These are phyloP conservation scores for Hymenoscyphus linearis DNA, from an alignment of 2,329 filamentous ascomycete species.

Conservation along the genomic window DNA sequence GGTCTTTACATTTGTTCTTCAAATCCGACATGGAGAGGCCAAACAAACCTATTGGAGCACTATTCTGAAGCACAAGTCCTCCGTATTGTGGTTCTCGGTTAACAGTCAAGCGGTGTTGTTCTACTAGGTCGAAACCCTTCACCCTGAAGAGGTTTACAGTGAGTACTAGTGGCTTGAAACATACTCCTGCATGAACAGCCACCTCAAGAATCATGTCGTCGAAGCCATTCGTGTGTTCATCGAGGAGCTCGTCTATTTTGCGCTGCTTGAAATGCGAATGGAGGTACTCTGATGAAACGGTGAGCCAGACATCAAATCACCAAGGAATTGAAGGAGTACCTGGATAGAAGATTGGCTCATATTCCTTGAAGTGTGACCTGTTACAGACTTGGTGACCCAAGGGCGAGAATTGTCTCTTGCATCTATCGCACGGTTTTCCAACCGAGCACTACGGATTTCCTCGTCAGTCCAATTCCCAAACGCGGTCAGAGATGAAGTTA, in stretches of 20 bases:
- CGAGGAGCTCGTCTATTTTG: slow-evolving; percentile 24
- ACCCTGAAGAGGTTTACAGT: slow-evolving; percentile 16
- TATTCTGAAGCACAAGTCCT: slow-evolving; percentile 12
- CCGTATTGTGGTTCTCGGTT: slow-evolving; percentile 6
- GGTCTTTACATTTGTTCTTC: slow-evolving; percentile 17
- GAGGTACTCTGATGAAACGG: slow-evolving; percentile 13
- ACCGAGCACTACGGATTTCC: slow-evolving; percentile 17
- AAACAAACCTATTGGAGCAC: slow-evolving; percentile 21
- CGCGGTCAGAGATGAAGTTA: background rate
- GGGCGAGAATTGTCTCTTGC: slow-evolving; percentile 16
- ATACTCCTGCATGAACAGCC: slow-evolving; percentile 17
- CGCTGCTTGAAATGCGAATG: slow-evolving; percentile 23
- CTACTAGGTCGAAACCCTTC: slow-evolving; percentile 15
- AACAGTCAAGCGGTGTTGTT: slow-evolving; percentile 13
- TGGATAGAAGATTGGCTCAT: slow-evolving; percentile 20
- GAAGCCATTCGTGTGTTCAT: slow-evolving; percentile 20
- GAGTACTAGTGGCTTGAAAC: slow-evolving; percentile 20
- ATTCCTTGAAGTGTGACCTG: slow-evolving; percentile 21
- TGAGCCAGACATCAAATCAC: slow-evolving; percentile 3
- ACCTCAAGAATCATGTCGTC: slow-evolving; percentile 13
- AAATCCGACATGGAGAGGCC: slow-evolving; percentile 14
- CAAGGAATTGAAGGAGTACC: slow-evolving; percentile 8
- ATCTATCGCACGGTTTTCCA: slow-evolving; percentile 19
- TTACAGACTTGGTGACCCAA: slow-evolving; percentile 15
- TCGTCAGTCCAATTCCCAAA: no score